phyloP scores from a whole-genome alignment of 2,329 filamentous ascomycete species.

The Ophiostoma montium region DNA sequence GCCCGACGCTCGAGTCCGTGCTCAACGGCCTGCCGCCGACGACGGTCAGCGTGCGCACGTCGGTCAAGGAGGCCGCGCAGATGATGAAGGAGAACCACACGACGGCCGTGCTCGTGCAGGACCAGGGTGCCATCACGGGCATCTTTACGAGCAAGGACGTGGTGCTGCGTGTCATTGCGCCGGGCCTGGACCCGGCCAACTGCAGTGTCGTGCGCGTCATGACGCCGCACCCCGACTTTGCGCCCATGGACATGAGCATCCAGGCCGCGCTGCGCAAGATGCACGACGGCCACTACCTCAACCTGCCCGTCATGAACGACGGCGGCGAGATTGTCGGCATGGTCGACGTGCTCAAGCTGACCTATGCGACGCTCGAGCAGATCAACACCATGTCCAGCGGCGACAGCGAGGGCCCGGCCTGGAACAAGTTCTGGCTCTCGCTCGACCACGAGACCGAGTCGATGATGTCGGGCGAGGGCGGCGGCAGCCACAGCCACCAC shows the following conservation, averaged over 20 bases:
- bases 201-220: slow-evolving; percentile 98
- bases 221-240: slow-evolving; percentile 98
- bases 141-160: slow-evolving; percentile 99
- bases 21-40: slow-evolving; percentile 83
- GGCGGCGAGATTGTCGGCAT: slow-evolving; percentile 95
- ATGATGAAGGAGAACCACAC: slow-evolving; percentile 99
- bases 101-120: slow-evolving; percentile 88
- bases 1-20: slow-evolving; percentile 88
- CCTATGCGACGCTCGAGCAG: slow-evolving; percentile 94
- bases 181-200: slow-evolving; percentile 80
- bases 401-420: slow-evolving; percentile 87
- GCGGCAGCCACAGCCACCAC: slow-evolving; percentile 52
- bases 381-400: slow-evolving; percentile 87
- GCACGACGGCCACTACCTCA: slow-evolving; percentile 98
- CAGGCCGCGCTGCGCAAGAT: slow-evolving; percentile 96
- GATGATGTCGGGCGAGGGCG: slow-evolving; percentile 78
- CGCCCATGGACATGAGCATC: slow-evolving; percentile 97
- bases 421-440: slow-evolving; percentile 99
- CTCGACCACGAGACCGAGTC: slow-evolving; percentile 92
- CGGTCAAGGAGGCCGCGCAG: slow-evolving; percentile 86
- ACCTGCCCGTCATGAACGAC: slow-evolving; percentile 96
- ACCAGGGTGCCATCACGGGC: slow-evolving; percentile 92
- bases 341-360: slow-evolving; percentile 97
- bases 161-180: slow-evolving; percentile 92
- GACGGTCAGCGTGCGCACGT: slow-evolving; percentile 89